These are phyloP conservation scores for Trichoderma aggressivum DNA, from an alignment of 2,329 filamentous ascomycete genomes.

Conservation along the genomic window DNA sequence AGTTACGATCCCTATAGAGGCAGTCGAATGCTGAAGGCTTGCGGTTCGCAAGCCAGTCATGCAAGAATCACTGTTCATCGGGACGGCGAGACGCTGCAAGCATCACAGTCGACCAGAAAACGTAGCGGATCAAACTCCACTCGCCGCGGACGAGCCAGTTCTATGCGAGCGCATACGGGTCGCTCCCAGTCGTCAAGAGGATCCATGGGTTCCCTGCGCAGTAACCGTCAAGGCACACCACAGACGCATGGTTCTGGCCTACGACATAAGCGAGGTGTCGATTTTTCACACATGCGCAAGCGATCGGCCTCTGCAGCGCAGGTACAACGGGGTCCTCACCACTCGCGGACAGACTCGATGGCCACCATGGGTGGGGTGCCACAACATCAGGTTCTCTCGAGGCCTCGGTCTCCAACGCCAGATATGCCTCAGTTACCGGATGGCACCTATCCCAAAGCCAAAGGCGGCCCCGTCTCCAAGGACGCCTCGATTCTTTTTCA, in stretches of 20 bases:
- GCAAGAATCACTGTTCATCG: constrained; percentile 69
- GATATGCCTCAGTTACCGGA: constrained; percentile 28
- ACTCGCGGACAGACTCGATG: constrained; percentile 22
- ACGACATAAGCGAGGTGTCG: constrained; percentile 51
- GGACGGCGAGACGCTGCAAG: constrained; percentile 34
- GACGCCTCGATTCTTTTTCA: constrained; percentile 44
- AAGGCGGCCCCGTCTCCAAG: constrained; percentile 23
- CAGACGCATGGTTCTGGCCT: constrained; percentile 41
- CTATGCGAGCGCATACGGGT: constrained; percentile 29
- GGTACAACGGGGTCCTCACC: constrained; percentile 17
- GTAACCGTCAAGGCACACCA: constrained; percentile 42
- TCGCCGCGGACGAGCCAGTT: constrained; percentile 31
- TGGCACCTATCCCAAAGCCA: constrained; percentile 27
- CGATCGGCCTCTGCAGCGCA: constrained; percentile 32
- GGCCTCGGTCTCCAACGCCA: constrained; percentile 29
- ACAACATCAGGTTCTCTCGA: constrained; percentile 23
- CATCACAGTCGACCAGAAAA: constrained; percentile 31
- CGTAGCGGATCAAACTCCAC: constrained; percentile 35
- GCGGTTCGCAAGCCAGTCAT: constrained; percentile 52
- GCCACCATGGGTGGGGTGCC: constrained; percentile 21
- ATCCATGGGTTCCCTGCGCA: constrained; percentile 51
- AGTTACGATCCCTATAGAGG: constrained; percentile 86
- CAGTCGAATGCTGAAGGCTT: constrained; percentile 48
- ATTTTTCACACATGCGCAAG: constrained; percentile 51
- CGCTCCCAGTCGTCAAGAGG: constrained; percentile 36